Evolutionary conservation across 106 monocot species (phyloP).

Genomic region (Dendrobium nobile): DNA sequence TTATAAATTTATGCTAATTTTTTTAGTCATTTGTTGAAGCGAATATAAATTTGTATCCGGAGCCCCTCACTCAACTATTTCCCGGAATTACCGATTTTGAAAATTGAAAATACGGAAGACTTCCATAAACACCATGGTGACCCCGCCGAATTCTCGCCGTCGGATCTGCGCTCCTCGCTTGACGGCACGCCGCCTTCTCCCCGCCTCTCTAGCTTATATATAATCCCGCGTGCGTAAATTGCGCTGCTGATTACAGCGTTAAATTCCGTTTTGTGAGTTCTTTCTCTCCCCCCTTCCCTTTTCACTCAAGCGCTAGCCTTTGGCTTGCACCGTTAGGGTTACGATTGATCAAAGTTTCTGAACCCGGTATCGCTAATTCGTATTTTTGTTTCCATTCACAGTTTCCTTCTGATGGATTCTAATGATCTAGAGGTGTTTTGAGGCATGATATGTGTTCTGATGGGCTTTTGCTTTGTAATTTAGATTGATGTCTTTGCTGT

Average conservation of each 20-base stretch:
- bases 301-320: neutral
- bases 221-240: neutral
- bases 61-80: too few species aligned
- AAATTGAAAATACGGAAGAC: too few species aligned
- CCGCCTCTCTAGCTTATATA: neutral
- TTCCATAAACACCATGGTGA: neutral
- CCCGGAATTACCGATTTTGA: too few species aligned
- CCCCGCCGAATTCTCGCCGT: neutral
- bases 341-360: neutral
- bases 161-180: neutral
- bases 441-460: neutral
- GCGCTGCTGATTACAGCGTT: neutral
- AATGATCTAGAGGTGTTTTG: neutral
- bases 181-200: neutral
- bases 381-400: neutral
- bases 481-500: constrained; percentile 7
- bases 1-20: too few species aligned
- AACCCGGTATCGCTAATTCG: neutral
- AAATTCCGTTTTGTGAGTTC: neutral
- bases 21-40: too few species aligned
- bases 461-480: neutral
- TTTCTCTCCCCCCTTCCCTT: neutral
- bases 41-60: too few species aligned
- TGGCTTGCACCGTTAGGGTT: neutral
- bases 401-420: neutral